A percentile compares a stretch with the other conserved stretches of the same genome.
These are phyloP conservation scores for Astrephomene gubernaculifera DNA, from an alignment of 139 green algal species.

Conservation along the genomic window DNA sequence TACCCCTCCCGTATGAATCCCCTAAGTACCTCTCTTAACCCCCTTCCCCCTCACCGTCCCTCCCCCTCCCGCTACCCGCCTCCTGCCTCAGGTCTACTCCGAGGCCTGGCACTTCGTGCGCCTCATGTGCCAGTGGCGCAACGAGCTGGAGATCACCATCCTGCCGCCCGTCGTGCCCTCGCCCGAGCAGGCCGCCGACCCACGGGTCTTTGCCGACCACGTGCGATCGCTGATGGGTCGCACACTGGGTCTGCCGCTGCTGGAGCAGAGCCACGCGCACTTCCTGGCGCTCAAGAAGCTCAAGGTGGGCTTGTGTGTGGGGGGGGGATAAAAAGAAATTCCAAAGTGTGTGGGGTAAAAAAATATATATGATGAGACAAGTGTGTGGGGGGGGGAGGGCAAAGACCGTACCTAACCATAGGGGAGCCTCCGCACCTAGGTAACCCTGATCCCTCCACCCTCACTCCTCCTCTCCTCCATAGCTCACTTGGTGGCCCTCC, in stretches of 20 bases:
- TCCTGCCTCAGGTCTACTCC: conserved; percentile 9
- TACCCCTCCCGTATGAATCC: too few species aligned
- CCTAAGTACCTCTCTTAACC: too few species aligned
- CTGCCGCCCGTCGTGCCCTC: conserved; percentile 29
- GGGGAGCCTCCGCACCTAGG: too few species aligned
- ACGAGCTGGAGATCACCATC: conserved; percentile 31
- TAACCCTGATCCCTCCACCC: not conserved
- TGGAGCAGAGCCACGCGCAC: conserved; percentile 4
- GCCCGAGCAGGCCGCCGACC: not conserved
- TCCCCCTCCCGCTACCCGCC: not conserved
- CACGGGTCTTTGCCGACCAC: conserved; percentile 13
- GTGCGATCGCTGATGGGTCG: conserved; percentile 19
- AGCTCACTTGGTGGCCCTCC: too few species aligned
- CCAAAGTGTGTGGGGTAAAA: not conserved
- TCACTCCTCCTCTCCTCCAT: too few species aligned
- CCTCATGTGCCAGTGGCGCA: conserved; percentile 31
- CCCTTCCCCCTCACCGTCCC: not conserved
- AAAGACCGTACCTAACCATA: not conserved
- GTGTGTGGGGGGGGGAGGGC: too few species aligned
- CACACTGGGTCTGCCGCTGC: not conserved
- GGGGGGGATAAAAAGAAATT: not conserved
- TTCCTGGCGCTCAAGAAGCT: conserved; percentile 35
- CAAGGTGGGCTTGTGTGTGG: not conserved
- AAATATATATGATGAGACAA: not conserved
- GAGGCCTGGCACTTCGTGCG: conserved; percentile 35